Evolutionary conservation across 106 monocot genomes (phyloP).

Genomic region (Dioscorea alata): DNA sequence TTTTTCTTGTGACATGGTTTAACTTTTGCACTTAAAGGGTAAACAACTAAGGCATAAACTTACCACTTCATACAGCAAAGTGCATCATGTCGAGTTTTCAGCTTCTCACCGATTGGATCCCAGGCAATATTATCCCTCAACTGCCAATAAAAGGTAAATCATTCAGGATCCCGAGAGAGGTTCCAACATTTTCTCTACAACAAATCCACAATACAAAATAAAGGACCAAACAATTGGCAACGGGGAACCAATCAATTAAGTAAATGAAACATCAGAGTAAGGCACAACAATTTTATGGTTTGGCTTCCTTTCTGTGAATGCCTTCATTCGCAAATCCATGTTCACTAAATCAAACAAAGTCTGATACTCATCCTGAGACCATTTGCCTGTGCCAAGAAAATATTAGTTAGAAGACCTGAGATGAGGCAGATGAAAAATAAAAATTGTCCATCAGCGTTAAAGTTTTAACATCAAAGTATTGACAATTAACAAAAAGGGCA

Average conservation of each 20-base stretch:
- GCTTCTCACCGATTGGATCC: constrained; percentile 72
- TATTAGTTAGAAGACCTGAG: background rate
- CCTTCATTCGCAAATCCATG: constrained; percentile 55
- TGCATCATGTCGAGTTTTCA: constrained; percentile 36
- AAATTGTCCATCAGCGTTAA: too few species aligned
- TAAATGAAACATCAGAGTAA: background rate
- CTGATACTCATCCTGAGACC: constrained; percentile 65
- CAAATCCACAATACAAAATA: background rate
- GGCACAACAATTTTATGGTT: constrained; percentile 31
- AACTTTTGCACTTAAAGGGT: background rate
- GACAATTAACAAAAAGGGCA: too few species aligned
- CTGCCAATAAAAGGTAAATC: constrained; percentile 24
- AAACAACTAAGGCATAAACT: constrained; percentile 1
- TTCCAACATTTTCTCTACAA: background rate
- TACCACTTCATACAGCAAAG: constrained; percentile 68
- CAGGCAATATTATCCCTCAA: constrained; percentile 78
- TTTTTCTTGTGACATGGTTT: background rate
- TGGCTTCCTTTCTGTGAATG: constrained; percentile 23
- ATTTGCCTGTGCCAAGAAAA: constrained; percentile 22
- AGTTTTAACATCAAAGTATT: too few species aligned
- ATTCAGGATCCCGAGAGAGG: background rate
- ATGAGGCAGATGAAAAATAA: too few species aligned
- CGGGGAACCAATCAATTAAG: background rate
- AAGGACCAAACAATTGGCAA: background rate
- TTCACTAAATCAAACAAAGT: constrained; percentile 70